phyloP scores from a whole-genome alignment of 2,329 filamentous ascomycete genomes.

The Claviceps paspali region DNA sequence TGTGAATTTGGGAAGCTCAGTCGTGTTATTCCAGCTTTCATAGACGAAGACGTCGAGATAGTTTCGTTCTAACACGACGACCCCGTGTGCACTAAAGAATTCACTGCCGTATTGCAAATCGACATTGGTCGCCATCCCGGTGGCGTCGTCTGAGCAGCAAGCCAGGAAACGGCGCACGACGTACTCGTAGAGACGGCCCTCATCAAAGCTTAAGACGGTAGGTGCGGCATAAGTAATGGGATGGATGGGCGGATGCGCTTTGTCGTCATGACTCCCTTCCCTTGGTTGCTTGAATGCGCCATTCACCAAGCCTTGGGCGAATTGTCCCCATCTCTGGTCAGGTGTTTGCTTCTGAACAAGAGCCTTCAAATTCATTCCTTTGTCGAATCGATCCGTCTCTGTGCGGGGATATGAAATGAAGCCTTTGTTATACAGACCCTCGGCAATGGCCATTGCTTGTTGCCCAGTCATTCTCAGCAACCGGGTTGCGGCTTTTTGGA shows the following conservation, averaged over 20 bases:
- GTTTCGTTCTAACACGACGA: conserved; percentile 76
- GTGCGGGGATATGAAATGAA: conserved; percentile 97
- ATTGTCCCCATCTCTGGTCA: conserved; percentile 62
- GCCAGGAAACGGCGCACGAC: conserved; percentile 83
- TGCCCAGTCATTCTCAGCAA: conserved; percentile 86
- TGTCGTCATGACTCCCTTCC: conserved; percentile 78
- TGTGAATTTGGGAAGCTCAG: conserved; percentile 64
- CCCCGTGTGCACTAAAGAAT: conserved; percentile 63
- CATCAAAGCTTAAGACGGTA: conserved; percentile 46
- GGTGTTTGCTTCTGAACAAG: conserved; percentile 74
- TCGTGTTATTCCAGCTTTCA: conserved; percentile 87
- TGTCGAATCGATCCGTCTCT: conserved; percentile 91
- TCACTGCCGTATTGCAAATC: conserved; percentile 76
- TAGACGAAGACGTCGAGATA: conserved; percentile 94
- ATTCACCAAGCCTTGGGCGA: conserved; percentile 58
- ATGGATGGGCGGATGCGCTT: conserved; percentile 94
- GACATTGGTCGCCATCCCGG: conserved; percentile 71
- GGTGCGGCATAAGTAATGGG: conserved; percentile 73
- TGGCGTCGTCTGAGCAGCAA: conserved; percentile 88
- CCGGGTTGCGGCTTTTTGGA: conserved; percentile 87
- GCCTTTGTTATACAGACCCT: conserved; percentile 78
- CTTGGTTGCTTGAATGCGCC: conserved; percentile 72
- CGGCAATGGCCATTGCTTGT: conserved; percentile 75
- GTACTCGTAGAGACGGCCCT: conserved; percentile 79
- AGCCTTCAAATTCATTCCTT: conserved; percentile 66